Conservation (phyloP, 2,329 filamentous ascomycete genomes). For the Pseudogymnoascus sp. region DNA sequence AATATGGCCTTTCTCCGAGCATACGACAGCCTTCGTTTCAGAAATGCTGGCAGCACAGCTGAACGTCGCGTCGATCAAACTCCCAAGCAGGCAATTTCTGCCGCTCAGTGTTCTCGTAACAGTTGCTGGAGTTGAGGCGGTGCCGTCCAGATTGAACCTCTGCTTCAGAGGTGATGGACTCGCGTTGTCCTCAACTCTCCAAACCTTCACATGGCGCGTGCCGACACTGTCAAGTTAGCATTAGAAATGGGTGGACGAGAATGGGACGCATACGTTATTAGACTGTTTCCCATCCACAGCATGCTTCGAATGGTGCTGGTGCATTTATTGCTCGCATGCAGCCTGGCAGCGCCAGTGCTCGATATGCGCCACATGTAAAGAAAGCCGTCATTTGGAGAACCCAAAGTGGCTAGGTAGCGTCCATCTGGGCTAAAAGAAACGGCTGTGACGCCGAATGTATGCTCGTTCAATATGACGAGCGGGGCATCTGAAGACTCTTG, state of each 20-base stretch:
- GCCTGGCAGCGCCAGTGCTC: slow-evolving; percentile 67
- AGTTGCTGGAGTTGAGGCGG: slow-evolving; percentile 25
- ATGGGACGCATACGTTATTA: slow-evolving; percentile 55
- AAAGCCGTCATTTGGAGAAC: slow-evolving; percentile 84
- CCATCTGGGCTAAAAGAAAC: slow-evolving; percentile 86
- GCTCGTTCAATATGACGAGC: slow-evolving; percentile 77
- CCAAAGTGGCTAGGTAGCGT: slow-evolving; percentile 78
- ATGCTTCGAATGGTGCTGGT: slow-evolving; percentile 79
- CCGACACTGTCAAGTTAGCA: slow-evolving; percentile 46
- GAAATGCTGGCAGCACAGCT: slow-evolving; percentile 66
- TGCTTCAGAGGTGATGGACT: slow-evolving; percentile 55
- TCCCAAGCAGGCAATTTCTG: slow-evolving; percentile 77
- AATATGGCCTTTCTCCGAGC: slow-evolving; percentile 81
- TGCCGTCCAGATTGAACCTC: slow-evolving; percentile 42
- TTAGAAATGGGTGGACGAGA: not conserved
- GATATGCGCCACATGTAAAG: slow-evolving; percentile 81
- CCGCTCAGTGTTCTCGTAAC: slow-evolving; percentile 62
- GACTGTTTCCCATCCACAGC: slow-evolving; percentile 76
- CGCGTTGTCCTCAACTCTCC: slow-evolving; percentile 66
- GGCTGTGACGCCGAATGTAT: slow-evolving; percentile 79
- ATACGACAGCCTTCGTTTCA: slow-evolving; percentile 67
- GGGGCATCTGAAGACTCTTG: slow-evolving; percentile 76
- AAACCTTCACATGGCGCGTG: slow-evolving; percentile 85
- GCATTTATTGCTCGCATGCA: slow-evolving; percentile 85
- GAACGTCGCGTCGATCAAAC: slow-evolving; percentile 75